Evolutionary conservation across 345 rosid genomes (phyloP).

Genomic region (Draba incana): DNA sequence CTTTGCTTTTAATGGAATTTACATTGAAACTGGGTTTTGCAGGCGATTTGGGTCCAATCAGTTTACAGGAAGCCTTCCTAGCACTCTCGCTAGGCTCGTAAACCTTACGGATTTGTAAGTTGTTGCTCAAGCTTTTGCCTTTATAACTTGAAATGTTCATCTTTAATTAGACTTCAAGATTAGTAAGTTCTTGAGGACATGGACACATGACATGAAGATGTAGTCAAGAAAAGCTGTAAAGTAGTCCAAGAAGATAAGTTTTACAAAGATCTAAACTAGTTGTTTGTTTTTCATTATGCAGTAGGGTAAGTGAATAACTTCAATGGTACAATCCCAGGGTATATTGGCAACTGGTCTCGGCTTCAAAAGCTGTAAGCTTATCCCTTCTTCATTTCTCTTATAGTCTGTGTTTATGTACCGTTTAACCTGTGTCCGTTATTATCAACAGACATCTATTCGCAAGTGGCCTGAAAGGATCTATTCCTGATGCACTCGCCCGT

Average conservation of each 20-base stretch:
- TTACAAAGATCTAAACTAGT: not conserved
- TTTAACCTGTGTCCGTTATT: not conserved
- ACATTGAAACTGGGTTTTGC: not conserved
- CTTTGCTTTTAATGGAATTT: not conserved
- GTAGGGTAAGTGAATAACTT: slow-evolving; percentile 75
- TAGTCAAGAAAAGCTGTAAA: not conserved
- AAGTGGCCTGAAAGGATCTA: slow-evolving; percentile 57
- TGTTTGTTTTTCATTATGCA: slow-evolving; percentile 35
- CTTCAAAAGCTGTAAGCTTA: slow-evolving; percentile 63
- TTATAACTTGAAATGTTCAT: not conserved
- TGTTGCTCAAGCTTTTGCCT: not conserved
- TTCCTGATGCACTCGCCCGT: slow-evolving; percentile 47
- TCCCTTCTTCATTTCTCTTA: not conserved
- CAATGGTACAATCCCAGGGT: slow-evolving; percentile 61
- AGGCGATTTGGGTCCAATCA: slow-evolving; percentile 50
- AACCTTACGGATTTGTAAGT: slow-evolving; percentile 35
- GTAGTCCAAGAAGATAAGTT: not conserved
- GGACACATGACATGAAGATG: not conserved
- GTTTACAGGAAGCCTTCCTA: slow-evolving; percentile 47
- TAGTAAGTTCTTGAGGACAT: not conserved
- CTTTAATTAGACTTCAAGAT: not conserved
- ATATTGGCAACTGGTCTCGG: slow-evolving; percentile 57
- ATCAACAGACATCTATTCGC: slow-evolving; percentile 46
- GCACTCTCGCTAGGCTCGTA: slow-evolving; percentile 36
- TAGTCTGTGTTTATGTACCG: not conserved